Percentiles rank a stretch among this genome's conserved stretches.
Evolutionary conservation across 257 asterid genomes (phyloP).

Genomic region (Capsicum rhomboideum): DNA sequence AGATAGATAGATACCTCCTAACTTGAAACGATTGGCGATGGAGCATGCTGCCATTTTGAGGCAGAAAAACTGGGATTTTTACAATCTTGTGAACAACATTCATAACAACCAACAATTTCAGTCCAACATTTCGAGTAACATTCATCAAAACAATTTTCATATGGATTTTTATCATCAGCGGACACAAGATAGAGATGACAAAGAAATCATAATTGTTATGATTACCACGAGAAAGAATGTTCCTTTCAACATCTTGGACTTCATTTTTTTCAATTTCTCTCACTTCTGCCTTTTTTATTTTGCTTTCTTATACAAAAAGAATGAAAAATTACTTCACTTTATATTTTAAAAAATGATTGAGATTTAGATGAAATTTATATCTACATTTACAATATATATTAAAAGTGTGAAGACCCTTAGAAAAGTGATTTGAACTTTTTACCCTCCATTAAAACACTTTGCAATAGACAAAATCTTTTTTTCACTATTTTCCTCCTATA

Average conservation of each 20-base stretch:
- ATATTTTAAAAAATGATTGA: too few species aligned
- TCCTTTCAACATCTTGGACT: not conserved
- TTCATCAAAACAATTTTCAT: not conserved
- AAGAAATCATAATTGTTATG: not conserved
- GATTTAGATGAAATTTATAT: too few species aligned
- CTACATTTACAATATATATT: too few species aligned
- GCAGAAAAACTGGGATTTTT: not conserved
- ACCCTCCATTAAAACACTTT: too few species aligned
- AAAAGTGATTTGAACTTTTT: too few species aligned
- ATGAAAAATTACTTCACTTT: too few species aligned
- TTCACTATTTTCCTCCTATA: too few species aligned
- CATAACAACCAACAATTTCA: not conserved
- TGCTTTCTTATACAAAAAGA: not conserved
- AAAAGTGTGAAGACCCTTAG: too few species aligned
- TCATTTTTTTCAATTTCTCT: not conserved
- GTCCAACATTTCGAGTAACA: not conserved
- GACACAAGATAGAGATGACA: not conserved
- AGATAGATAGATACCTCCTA: not conserved
- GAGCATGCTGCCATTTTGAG: not conserved
- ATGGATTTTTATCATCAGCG: not conserved
- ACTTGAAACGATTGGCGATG: not conserved
- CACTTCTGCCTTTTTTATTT: not conserved
- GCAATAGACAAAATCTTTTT: too few species aligned
- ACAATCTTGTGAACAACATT: not conserved
- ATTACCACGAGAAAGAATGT: not conserved